A percentile compares a stretch with the other conserved stretches of the same genome.
Evolutionary conservation across 495 filamentous ascomycete species (phyloP).

Genomic region (Coniosporium apollinis): DNA sequence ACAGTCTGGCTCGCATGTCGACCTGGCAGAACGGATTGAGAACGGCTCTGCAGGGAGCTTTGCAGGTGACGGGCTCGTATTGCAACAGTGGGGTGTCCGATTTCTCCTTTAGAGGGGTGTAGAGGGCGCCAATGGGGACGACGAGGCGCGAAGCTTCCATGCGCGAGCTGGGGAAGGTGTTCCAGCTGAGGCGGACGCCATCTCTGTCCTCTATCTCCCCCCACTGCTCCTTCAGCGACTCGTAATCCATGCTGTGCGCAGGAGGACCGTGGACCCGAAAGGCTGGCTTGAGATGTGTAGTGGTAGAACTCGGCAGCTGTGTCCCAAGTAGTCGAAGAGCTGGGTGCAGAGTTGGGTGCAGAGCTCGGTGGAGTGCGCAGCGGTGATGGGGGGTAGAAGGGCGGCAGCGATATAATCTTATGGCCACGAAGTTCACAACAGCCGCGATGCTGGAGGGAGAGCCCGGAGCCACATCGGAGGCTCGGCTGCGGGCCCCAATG

Average conservation of each 20-base stretch:
- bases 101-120: conserved; percentile 94
- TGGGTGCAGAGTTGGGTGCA: neutral
- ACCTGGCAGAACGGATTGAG: conserved; percentile 97
- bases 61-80: conserved; percentile 97
- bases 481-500: too few relatives aligned
- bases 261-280: neutral
- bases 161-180: conserved; percentile 95
- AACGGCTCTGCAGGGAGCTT: conserved; percentile 86
- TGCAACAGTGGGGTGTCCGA: conserved; percentile 75
- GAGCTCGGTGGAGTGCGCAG: neutral
- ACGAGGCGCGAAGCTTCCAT: conserved; percentile 98
- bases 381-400: neutral
- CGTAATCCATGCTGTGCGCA: conserved; percentile 47
- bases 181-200: conserved; percentile 96
- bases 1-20: conserved; percentile 82
- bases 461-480: too few relatives aligned
- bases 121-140: conserved; percentile 90
- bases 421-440: neutral
- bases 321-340: neutral
- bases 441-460: too few relatives aligned
- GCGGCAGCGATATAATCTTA: neutral
- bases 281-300: neutral
- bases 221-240: conserved; percentile 89
- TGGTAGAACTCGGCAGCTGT: neutral
- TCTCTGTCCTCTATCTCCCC: conserved; percentile 92